Conservation (phyloP, 108 stramenopile genomes). For the Skeletonema menzelii region DNA sequence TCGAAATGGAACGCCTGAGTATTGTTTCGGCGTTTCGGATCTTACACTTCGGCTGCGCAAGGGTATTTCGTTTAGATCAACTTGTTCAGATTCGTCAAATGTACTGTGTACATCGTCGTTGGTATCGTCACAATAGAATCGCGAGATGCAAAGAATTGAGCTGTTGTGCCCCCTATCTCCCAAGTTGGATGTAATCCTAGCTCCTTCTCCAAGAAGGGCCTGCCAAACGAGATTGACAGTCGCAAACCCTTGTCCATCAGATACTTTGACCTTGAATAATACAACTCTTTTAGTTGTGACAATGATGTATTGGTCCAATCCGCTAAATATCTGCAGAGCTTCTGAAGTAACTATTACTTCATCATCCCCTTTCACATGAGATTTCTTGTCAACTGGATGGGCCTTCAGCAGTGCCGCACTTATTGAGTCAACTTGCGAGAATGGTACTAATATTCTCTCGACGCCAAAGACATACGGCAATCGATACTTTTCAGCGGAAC, state of each 20-base stretch:
- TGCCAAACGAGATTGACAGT: conserved; percentile 69
- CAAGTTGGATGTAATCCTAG: conserved; percentile 52
- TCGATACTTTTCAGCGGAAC: conserved; percentile 62
- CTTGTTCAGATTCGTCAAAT: background rate
- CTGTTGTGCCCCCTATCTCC: conserved; percentile 79
- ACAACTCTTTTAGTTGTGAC: conserved; percentile 70
- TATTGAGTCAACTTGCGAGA: conserved; percentile 53
- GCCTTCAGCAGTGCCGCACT: conserved; percentile 56
- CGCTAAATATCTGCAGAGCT: conserved; percentile 63
- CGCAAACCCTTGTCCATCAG: conserved; percentile 37
- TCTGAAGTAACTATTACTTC: conserved; percentile 75
- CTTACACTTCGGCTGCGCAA: background rate
- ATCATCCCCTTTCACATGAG: conserved; percentile 7
- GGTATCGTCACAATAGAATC: conserved; percentile 2
- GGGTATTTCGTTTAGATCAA: background rate
- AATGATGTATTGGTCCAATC: conserved; percentile 72
- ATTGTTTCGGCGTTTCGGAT: background rate
- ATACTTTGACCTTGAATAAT: conserved; percentile 62
- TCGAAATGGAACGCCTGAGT: background rate
- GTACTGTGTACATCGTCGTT: background rate
- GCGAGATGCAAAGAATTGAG: conserved; percentile 28
- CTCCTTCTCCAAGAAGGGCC: conserved; percentile 36
- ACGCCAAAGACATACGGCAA: conserved; percentile 79
- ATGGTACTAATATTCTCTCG: conserved; percentile 65
- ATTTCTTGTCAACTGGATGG: conserved; percentile 56